These are phyloP conservation scores for Panicum miliaceum DNA, from an alignment of 176 grass and related monocot species.

Conservation along the genomic window DNA sequence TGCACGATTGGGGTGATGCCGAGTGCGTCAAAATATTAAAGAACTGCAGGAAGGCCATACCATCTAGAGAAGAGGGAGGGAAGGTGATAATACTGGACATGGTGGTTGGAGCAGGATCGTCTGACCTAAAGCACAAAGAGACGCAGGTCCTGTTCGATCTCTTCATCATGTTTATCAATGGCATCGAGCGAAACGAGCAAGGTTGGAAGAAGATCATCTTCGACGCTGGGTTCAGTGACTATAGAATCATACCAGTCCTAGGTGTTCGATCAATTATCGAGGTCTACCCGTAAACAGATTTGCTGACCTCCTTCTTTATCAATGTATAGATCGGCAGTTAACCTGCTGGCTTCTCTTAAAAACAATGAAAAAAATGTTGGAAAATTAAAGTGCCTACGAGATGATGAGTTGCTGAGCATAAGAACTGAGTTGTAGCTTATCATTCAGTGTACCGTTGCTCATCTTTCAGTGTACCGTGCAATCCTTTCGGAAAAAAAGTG, in stretches of 20 bases:
- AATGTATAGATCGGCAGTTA: too few species aligned
- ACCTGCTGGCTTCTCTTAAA: too few species aligned
- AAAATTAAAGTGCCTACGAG: too few species aligned
- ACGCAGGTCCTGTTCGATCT: constrained; percentile 40
- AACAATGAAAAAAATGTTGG: too few species aligned
- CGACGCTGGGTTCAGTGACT: constrained; percentile 39
- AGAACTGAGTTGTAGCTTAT: too few species aligned
- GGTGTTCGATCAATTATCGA: constrained; percentile 46
- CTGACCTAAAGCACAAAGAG: background rate
- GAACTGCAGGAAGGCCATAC: constrained; percentile 52
- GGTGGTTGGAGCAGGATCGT: background rate
- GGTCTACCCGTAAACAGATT: background rate
- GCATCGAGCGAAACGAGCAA: constrained; percentile 35
- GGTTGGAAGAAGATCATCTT: constrained; percentile 48
- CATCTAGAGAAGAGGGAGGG: constrained; percentile 25
- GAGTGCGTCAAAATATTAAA: constrained; percentile 51
- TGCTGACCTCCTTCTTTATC: too few species aligned
- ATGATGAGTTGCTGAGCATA: too few species aligned
- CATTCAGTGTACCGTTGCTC: too few species aligned
- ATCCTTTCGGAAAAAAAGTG: too few species aligned
- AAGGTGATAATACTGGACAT: constrained; percentile 54
- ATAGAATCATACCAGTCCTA: constrained; percentile 34
- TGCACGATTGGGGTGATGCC: constrained; percentile 51
- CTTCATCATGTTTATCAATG: background rate
- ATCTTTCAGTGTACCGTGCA: too few species aligned